phyloP scores from a whole-genome alignment of 2,329 filamentous ascomycete species.

The Nemania sp. region DNA sequence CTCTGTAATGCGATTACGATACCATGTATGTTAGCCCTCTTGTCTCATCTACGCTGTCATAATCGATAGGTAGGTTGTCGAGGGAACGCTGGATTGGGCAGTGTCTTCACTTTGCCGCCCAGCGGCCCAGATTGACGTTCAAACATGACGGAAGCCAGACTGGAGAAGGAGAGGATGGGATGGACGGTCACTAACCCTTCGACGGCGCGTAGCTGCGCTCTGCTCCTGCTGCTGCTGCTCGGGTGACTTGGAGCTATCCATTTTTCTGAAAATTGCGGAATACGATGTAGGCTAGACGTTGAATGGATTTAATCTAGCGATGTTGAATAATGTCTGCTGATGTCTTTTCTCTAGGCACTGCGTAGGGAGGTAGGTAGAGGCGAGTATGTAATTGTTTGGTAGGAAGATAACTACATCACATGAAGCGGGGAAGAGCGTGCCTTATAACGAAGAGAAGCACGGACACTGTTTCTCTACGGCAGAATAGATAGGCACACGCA shows the following conservation, averaged over 20 bases:
- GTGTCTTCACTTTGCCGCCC: no score
- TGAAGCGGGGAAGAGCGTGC: background rate
- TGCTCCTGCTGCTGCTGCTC: slow-evolving; percentile 17
- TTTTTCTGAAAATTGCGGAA: no score
- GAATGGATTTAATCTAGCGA: background rate
- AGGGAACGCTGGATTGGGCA: no score
- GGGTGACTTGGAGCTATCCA: slow-evolving; percentile 32
- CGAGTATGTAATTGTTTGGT: background rate
- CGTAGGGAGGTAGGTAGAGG: no score
- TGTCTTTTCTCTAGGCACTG: background rate
- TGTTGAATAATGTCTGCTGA: background rate
- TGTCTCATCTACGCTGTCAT: no score
- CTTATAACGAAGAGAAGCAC: background rate
- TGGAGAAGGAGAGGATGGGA: background rate
- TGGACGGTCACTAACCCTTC: slow-evolving; percentile 30
- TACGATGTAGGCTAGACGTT: background rate
- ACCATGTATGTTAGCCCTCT: background rate
- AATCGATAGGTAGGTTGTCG: no score
- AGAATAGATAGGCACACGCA: background rate
- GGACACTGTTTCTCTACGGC: background rate
- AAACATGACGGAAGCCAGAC: no score
- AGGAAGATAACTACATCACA: background rate
- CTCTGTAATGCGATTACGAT: slow-evolving; percentile 40
- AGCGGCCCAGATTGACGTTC: no score
- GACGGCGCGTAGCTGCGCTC: slow-evolving; percentile 26